Evolutionary conservation across 768 basidiomycete species (phyloP).

Genomic region (Macrolepiota albuminosa): DNA sequence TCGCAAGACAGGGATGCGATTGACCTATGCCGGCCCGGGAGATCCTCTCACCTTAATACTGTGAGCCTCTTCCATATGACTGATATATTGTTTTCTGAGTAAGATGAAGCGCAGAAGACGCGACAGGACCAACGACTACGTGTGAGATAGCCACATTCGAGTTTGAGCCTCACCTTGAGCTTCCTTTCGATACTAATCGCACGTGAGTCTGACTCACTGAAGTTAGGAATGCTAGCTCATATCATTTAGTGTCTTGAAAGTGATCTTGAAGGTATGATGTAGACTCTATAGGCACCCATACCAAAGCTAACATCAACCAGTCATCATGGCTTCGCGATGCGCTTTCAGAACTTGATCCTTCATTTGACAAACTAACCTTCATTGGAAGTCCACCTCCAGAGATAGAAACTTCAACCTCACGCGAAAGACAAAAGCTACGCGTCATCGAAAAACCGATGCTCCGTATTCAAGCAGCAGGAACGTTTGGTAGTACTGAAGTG

Average conservation of each 20-base stretch:
- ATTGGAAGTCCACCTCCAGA: slow-evolving; percentile 62
- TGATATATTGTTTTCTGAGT: not conserved
- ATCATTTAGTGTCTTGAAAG: slow-evolving; percentile 58
- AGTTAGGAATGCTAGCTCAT: not conserved
- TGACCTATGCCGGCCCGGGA: slow-evolving; percentile 77
- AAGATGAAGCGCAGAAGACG: slow-evolving; percentile 62
- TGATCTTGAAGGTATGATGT: slow-evolving; percentile 72
- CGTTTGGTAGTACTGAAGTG: slow-evolving; percentile 85
- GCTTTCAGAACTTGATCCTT: slow-evolving; percentile 84
- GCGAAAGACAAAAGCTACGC: slow-evolving; percentile 22
- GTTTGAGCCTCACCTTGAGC: slow-evolving; percentile 74
- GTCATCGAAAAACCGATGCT: slow-evolving; percentile 55
- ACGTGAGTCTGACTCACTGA: slow-evolving; percentile 35
- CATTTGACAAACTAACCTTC: slow-evolving; percentile 82
- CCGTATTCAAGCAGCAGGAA: slow-evolving; percentile 74
- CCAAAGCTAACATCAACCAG: slow-evolving; percentile 18
- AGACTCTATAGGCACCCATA: not conserved
- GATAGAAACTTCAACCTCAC: slow-evolving; percentile 7
- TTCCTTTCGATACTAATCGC: slow-evolving; percentile 68
- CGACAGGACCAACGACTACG: slow-evolving; percentile 75
- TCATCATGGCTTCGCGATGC: slow-evolving; percentile 95
- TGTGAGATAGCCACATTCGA: slow-evolving; percentile 87
- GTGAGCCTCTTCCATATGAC: slow-evolving; percentile 39
- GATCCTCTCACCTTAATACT: slow-evolving; percentile 74
- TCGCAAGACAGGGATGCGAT: slow-evolving; percentile 79